Base-by-base conservation (phyloP, 371 early-diverging fungal species). In the Mucor plumbeus region DNA sequence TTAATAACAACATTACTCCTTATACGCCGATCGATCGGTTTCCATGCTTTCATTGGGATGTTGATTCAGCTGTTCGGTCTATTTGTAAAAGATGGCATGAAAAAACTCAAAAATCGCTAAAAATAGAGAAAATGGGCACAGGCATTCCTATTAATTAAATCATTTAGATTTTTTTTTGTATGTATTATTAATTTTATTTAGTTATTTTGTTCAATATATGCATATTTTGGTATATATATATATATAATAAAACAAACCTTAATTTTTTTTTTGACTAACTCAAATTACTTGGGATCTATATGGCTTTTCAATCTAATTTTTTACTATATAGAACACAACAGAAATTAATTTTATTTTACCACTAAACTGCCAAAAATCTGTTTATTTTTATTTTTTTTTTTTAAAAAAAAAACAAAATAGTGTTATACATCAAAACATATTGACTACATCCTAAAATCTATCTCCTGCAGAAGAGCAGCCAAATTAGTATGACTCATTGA, bases 31-130 rank as follows among this genome's bases (percentile, higher is more conserved):
- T 17, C 15, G 71, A 71, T 39, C 19, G 38, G 39, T 71, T 64
- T 15, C 71, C 71, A 0, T 63, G 67, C 26, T 71, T 71, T 31
- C 71, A 71, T 50, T 71, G 71, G 71, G 71, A 71, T 40, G 63
- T 71, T 0, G 53, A 63, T 10, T 39, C 60, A 3, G 71, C 71
- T 56, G 56, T 67, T n/a, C 47, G 53, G 31, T 59, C 64, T 1
- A 55, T 71, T 10, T 59, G 63, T 26, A 54, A 53, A 13, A 38
- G 63, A 40, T 63, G 63, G 63, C 39, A 63, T 13, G 44, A 61
- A 38, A n/a, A 44, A 40, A 47, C 17, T 26, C 56, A 34, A 9
- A 63, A 34, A 13, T 14, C 47, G 15, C 44, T 43, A 14, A 17
- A 48, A 14, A 50, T 38, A 6, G 53, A 62, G 38, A 62, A 50